Evolutionary conservation across 306 rosid genomes (phyloP).

Genomic region (Cotoneaster glaucophyllus): DNA sequence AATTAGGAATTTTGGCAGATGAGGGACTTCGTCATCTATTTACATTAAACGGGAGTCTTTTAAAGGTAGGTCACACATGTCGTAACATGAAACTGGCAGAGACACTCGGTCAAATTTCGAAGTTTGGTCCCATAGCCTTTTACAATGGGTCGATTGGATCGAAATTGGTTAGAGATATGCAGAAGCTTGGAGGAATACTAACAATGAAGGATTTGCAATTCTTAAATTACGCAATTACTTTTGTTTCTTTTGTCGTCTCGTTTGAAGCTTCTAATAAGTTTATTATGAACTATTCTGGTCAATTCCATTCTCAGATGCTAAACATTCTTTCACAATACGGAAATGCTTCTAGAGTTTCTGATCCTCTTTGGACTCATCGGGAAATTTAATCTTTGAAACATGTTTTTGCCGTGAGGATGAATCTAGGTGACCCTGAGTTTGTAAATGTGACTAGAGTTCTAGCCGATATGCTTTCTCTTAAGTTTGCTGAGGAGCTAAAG

Average conservation of each 20-base stretch:
- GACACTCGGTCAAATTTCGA: conserved; percentile 41
- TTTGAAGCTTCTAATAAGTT: background rate
- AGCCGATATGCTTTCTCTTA: conserved; percentile 69
- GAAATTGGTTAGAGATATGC: conserved; percentile 55
- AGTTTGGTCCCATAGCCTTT: conserved; percentile 43
- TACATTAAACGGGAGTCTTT: conserved; percentile 59
- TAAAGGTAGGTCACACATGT: conserved; percentile 44
- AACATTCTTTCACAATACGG: conserved; percentile 66
- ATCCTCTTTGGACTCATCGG: conserved; percentile 64
- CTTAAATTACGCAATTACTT: background rate
- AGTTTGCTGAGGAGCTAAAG: conserved; percentile 53
- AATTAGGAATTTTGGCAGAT: conserved; percentile 44
- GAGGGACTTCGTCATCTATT: conserved; percentile 52
- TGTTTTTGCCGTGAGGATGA: conserved; percentile 65
- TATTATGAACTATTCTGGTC: conserved; percentile 2
- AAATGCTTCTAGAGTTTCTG: conserved; percentile 52
- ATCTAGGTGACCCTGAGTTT: conserved; percentile 83
- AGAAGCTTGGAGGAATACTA: conserved; percentile 62
- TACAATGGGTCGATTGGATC: conserved; percentile 58
- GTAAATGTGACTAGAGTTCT: conserved; percentile 48
- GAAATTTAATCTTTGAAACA: conserved; percentile 80
- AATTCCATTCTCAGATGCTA: conserved; percentile 45
- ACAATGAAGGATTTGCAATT: conserved; percentile 46
- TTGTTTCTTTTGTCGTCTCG: background rate
- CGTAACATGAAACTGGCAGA: conserved; percentile 50